Conservation (phyloP, 225 moss, liverwort and hornwort genomes). For the Bryoerythrophyllum caledonicum region DNA sequence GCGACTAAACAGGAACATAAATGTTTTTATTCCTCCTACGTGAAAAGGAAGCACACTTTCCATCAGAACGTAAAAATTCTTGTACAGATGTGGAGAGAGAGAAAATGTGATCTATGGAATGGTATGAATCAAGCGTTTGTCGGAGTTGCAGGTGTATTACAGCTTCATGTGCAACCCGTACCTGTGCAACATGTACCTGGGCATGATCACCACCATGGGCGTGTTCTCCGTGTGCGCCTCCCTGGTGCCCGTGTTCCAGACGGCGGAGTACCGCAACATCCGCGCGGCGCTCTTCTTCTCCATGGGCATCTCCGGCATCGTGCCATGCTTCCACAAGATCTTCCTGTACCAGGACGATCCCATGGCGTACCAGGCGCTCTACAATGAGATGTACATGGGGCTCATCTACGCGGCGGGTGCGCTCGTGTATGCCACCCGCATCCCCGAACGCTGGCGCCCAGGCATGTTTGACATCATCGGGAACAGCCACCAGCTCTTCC, state of each 20-base stretch:
- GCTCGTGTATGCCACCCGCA: slow-evolving; percentile 71
- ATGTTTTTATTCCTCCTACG: no score
- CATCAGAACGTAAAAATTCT: no score
- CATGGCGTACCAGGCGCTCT: slow-evolving; percentile 45
- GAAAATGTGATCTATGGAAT: no score
- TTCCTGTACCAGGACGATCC: slow-evolving; percentile 66
- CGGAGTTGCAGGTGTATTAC: slow-evolving; percentile 59
- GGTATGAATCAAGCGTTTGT: no score
- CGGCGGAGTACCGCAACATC: slow-evolving; percentile 61
- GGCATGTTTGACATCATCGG: slow-evolving; percentile 84
- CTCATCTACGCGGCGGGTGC: slow-evolving; percentile 67
- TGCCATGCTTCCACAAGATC: slow-evolving; percentile 77
- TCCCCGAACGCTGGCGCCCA: slow-evolving; percentile 78
- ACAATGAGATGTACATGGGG: slow-evolving; percentile 69
- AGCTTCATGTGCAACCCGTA: slow-evolving; percentile 75
- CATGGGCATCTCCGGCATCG: slow-evolving; percentile 72
- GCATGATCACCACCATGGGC: slow-evolving; percentile 64
- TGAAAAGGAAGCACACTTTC: no score
- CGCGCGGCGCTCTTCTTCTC: slow-evolving; percentile 70
- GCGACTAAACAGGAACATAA: no score
- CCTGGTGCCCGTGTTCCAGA: slow-evolving; percentile 69
- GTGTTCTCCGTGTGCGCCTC: slow-evolving; percentile 57
- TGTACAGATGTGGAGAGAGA: no score
- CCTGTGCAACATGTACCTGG: slow-evolving; percentile 60
- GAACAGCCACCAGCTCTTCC: slow-evolving; percentile 89